Percentiles rank a stretch among this genome's conserved stretches.
Conservation (phyloP, 768 basidiomycete species). For the Xerocomellus amylosporus region DNA sequence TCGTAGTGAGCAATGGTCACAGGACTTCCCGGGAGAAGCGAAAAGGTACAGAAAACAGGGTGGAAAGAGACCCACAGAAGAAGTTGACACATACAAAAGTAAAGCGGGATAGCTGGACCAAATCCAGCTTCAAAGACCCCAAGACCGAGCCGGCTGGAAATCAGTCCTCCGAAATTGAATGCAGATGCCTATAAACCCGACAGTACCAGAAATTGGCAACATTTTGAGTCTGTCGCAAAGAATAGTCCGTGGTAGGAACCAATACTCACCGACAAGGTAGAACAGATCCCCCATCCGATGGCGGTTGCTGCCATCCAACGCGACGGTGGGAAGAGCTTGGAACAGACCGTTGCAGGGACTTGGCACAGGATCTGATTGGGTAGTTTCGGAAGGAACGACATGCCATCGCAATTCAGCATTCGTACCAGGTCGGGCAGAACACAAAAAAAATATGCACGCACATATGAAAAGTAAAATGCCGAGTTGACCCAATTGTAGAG, state of each 20-base stretch:
- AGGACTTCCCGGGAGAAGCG: neutral
- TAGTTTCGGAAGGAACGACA: neutral
- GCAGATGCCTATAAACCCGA: constrained; percentile 49
- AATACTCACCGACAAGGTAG: constrained; percentile 60
- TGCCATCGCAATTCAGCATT: neutral
- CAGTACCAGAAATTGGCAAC: too few relatives aligned
- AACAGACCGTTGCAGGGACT: constrained; percentile 60
- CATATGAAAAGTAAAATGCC: constrained; percentile 77
- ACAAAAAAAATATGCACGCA: constrained; percentile 18
- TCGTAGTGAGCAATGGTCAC: neutral
- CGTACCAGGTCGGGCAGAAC: neutral
- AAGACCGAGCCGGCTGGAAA: constrained; percentile 58
- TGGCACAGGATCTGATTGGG: constrained; percentile 58
- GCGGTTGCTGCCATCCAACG: constrained; percentile 65
- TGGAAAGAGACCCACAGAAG: neutral
- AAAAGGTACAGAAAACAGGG: too few relatives aligned
- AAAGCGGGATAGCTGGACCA: constrained; percentile 73
- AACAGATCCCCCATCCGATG: constrained; percentile 74
- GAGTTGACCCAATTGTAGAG: constrained; percentile 76
- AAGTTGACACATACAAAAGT: constrained; percentile 56
- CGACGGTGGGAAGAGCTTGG: constrained; percentile 68
- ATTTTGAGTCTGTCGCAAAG: neutral
- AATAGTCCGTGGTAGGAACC: neutral
- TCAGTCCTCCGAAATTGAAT: constrained; percentile 57
- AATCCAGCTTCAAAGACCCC: constrained; percentile 79